A percentile compares a stretch with the other conserved stretches of the same genome.
Conservation (phyloP, 2,329 filamentous ascomycete genomes). For the Verticillium zaregamsianum region DNA sequence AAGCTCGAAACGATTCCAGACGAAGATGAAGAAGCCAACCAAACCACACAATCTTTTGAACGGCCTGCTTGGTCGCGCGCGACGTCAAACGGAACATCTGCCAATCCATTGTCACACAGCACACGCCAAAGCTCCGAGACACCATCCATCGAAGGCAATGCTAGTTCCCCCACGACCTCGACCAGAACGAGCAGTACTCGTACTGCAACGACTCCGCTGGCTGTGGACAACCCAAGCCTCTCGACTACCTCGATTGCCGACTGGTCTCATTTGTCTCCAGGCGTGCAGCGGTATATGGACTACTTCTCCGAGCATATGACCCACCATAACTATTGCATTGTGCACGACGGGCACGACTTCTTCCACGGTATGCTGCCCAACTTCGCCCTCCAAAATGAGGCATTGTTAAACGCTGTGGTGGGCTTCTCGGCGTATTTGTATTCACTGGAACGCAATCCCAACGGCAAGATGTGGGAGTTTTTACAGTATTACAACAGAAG, state of each 20-base stretch:
- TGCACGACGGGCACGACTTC: constrained; percentile 67
- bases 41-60: not conserved
- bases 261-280: constrained; percentile 58
- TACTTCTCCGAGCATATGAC: constrained; percentile 78
- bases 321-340: constrained; percentile 77
- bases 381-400: constrained; percentile 68
- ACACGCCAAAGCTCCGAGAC: constrained; percentile 49
- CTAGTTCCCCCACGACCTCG: constrained; percentile 50
- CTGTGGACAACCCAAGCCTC: constrained; percentile 10
- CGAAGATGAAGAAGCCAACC: constrained; percentile 43
- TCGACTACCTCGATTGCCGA: constrained; percentile 27
- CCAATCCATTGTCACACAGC: constrained; percentile 23
- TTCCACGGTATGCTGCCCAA: constrained; percentile 67
- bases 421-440: constrained; percentile 87
- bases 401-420: constrained; percentile 80
- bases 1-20: constrained; percentile 52
- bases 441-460: constrained; percentile 59
- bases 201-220: constrained; percentile 22
- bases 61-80: not conserved
- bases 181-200: constrained; percentile 35
- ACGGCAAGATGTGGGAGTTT: constrained; percentile 75
- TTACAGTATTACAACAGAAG: constrained; percentile 88
- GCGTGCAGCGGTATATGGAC: constrained; percentile 72
- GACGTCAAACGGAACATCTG: constrained; percentile 10
- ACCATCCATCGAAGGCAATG: constrained; percentile 45